phyloP scores from a whole-genome alignment of 2,329 filamentous ascomycete species.

The Chaetomiaceae sp. region DNA sequence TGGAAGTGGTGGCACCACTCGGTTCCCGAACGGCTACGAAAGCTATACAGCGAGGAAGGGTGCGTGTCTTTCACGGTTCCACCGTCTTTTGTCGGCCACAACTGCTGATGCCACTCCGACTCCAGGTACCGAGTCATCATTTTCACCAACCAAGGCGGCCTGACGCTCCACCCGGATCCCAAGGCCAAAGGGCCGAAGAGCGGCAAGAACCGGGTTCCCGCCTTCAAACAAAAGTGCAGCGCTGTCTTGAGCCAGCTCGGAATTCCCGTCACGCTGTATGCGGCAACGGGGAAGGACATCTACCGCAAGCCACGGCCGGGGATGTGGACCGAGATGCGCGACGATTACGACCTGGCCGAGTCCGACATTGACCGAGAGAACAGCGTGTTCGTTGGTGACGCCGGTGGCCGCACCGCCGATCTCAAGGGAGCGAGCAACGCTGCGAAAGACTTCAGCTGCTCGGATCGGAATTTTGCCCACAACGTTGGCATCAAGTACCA shows the following conservation, averaged over 20 bases:
- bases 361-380: slow-evolving; percentile 61
- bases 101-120: neutral
- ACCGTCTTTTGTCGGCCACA: neutral
- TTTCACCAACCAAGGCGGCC: slow-evolving; percentile 83
- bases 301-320: slow-evolving; percentile 83
- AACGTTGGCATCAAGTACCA: slow-evolving; percentile 77
- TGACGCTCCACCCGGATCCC: slow-evolving; percentile 69
- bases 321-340: slow-evolving; percentile 70
- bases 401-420: slow-evolving; percentile 56
- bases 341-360: slow-evolving; percentile 56
- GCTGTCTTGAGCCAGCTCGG: slow-evolving; percentile 67
- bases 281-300: slow-evolving; percentile 74
- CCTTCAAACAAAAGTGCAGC: slow-evolving; percentile 79
- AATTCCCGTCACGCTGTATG: slow-evolving; percentile 76
- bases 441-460: slow-evolving; percentile 60
- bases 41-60: slow-evolving; percentile 65
- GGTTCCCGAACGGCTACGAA: slow-evolving; percentile 63
- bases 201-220: slow-evolving; percentile 62
- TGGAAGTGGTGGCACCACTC: slow-evolving; percentile 90
- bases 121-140: slow-evolving; percentile 69
- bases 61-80: slow-evolving; percentile 36
- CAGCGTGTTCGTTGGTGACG: slow-evolving; percentile 89
- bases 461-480: slow-evolving; percentile 73
- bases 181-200: slow-evolving; percentile 62
- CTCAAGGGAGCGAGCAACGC: slow-evolving; percentile 29